phyloP scores from a whole-genome alignment of 208 protist genomes.

The Blechomonas ayalai region DNA sequence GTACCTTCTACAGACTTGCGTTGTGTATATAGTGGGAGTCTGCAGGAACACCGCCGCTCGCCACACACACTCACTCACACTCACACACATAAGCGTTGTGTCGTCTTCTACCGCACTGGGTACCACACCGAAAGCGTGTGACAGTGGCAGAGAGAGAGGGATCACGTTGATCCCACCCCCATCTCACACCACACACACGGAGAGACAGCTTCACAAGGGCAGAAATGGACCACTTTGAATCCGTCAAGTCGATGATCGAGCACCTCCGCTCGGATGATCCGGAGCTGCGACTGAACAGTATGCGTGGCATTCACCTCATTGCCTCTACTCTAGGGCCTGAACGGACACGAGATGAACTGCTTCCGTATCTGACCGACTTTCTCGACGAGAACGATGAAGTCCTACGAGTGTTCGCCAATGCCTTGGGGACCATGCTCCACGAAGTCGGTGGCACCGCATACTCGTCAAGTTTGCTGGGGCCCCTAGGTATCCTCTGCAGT shows the following conservation, averaged over 20 bases:
- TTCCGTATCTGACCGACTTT: constrained; percentile 96
- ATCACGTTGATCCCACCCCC: no score
- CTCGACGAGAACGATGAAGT: constrained; percentile 99
- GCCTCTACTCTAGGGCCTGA: constrained; percentile 94
- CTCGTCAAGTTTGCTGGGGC: constrained; percentile 84
- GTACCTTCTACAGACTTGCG: no score
- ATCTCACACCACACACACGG: not conserved
- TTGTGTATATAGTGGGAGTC: no score
- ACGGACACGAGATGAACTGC: constrained; percentile 93
- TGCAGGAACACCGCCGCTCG: no score
- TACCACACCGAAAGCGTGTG: no score
- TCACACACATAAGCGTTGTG: no score
- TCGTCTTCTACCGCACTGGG: no score
- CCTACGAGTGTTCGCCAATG: constrained; percentile 95
- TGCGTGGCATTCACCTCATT: constrained; percentile 96
- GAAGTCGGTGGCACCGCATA: constrained; percentile 94
- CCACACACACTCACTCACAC: no score
- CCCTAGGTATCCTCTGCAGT: constrained; percentile 94
- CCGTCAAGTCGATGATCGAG: constrained; percentile 94
- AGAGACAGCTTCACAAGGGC: constrained; percentile 9
- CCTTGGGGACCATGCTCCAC: constrained; percentile 95
- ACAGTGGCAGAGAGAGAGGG: no score
- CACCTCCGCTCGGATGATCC: constrained; percentile 95
- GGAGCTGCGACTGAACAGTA: constrained; percentile 94
- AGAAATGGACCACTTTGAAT: constrained; percentile 89